phyloP scores from a whole-genome alignment of 2,329 filamentous ascomycete genomes.

The Microsporum canis region DNA sequence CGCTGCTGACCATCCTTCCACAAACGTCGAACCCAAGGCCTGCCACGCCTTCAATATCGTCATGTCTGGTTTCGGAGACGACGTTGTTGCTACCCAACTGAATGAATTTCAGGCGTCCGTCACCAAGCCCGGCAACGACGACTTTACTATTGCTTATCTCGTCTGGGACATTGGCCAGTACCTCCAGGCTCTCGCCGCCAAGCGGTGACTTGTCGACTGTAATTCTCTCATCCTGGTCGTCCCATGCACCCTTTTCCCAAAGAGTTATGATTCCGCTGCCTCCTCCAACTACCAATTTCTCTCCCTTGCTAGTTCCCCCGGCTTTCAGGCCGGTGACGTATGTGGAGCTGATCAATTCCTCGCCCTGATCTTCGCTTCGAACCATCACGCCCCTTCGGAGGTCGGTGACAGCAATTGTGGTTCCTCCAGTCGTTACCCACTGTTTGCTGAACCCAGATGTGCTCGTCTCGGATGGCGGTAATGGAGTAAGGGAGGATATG shows the following conservation, averaged over 20 bases:
- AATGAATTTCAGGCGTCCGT: conserved; percentile 67
- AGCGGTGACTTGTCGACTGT: conserved; percentile 53
- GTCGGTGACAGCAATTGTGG: conserved; percentile 82
- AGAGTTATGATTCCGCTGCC: conserved; percentile 73
- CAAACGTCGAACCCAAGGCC: conserved; percentile 73
- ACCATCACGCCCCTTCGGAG: conserved; percentile 74
- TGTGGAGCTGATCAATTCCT: conserved; percentile 72
- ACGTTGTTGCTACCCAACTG: conserved; percentile 64
- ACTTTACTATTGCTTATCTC: conserved; percentile 53
- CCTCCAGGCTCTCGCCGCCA: conserved; percentile 69
- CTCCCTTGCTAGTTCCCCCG: conserved; percentile 54
- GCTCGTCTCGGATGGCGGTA: conserved; percentile 67
- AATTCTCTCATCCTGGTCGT: conserved; percentile 85
- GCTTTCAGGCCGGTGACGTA: conserved; percentile 68
- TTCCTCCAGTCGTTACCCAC: conserved; percentile 87
- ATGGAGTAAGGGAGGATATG: conserved; percentile 72
- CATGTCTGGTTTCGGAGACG: conserved; percentile 57
- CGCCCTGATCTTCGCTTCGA: conserved; percentile 87
- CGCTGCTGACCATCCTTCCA: conserved; percentile 79
- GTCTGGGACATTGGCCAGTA: conserved; percentile 60
- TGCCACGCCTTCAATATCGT: conserved; percentile 77
- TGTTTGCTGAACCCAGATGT: conserved; percentile 87
- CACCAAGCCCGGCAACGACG: conserved; percentile 68
- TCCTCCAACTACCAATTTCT: conserved; percentile 65
- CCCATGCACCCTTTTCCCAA: conserved; percentile 92